Percentiles rank a stretch among this genome's conserved stretches.
These are phyloP conservation scores for Apiospora malaysiana DNA, from an alignment of 2,329 filamentous ascomycete species.

Conservation along the genomic window DNA sequence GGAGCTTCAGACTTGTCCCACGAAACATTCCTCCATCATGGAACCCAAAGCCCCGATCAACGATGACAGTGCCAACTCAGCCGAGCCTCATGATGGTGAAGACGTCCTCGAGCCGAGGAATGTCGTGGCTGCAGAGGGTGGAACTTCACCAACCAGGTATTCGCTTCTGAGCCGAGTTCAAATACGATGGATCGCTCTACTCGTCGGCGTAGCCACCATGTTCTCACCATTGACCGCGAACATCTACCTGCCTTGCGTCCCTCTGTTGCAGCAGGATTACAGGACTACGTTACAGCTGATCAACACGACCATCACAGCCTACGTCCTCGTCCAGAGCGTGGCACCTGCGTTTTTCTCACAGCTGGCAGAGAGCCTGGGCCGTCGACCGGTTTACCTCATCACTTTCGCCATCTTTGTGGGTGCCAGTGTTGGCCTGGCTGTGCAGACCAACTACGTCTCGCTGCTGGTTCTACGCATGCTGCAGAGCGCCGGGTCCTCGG, in stretches of 20 bases:
- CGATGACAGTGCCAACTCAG: no score
- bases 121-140: no score
- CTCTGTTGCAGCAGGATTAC: background rate
- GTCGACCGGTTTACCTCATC: constrained; percentile 46
- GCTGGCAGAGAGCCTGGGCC: constrained; percentile 45
- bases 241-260: background rate
- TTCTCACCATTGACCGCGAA: background rate
- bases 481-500: constrained; percentile 28
- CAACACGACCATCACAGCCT: background rate
- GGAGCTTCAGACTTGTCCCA: no score
- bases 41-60: no score
- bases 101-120: no score
- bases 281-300: background rate
- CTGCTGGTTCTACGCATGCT: constrained; percentile 27
- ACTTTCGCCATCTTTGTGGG: constrained; percentile 43
- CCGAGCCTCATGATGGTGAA: no score
- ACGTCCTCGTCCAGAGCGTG: constrained; percentile 45
- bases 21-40: no score
- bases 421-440: constrained; percentile 36
- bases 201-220: background rate
- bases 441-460: constrained; percentile 25
- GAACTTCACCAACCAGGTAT: no score
- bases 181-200: no score
- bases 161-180: no score
- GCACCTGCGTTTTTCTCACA: constrained; percentile 47